phyloP scores from a whole-genome alignment of 2,329 filamentous ascomycete species.

The Triangularia verruculosa region DNA sequence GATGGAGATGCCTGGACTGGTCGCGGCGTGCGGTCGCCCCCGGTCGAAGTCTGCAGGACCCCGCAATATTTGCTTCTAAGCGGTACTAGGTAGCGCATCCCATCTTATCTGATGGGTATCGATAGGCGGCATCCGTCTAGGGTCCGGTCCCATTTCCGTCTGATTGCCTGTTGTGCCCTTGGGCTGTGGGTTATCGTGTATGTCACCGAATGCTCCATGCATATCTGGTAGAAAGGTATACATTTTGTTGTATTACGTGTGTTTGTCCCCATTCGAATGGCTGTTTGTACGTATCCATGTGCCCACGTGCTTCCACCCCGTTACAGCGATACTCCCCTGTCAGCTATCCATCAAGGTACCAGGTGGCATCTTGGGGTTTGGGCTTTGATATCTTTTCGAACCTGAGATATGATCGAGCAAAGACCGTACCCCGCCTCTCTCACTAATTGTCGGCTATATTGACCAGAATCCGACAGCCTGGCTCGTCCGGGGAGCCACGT shows the following conservation, averaged over 20 bases:
- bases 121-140: neutral
- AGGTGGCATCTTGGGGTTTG: neutral
- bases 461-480: neutral
- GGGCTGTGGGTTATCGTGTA: no score
- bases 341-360: neutral
- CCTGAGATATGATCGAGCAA: no score
- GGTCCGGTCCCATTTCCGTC: no score
- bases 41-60: constrained; percentile 14
- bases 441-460: neutral
- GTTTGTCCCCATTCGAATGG: no score
- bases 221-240: no score
- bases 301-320: neutral
- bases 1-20: constrained; percentile 3
- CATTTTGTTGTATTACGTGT: no score
- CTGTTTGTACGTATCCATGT: neutral
- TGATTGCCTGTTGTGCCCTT: no score
- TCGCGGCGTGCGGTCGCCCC: constrained; percentile 1
- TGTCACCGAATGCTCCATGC: no score
- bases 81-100: constrained; percentile 2
- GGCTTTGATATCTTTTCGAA: no score
- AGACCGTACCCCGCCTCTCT: neutral
- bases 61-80: constrained; percentile 21
- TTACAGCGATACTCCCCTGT: neutral
- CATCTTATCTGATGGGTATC: neutral
- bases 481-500: neutral